These are phyloP conservation scores for Aspergillus saccharolyticus DNA, from an alignment of 495 filamentous ascomycete genomes.

Conservation along the genomic window DNA sequence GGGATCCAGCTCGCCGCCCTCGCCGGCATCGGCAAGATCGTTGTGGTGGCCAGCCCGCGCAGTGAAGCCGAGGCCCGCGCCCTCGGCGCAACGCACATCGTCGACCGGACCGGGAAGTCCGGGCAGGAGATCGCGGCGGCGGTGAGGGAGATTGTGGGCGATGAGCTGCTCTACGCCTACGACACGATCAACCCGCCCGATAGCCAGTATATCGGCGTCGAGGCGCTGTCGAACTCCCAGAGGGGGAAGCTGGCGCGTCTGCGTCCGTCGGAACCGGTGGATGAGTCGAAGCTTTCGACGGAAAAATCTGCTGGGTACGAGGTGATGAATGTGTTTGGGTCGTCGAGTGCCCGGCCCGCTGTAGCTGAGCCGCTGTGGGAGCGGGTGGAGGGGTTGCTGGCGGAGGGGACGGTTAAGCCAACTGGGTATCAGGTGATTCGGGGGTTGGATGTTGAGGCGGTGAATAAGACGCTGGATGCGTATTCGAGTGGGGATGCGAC, in stretches of 20 bases:
- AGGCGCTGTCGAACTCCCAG: constrained; percentile 24
- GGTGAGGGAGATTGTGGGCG: constrained; percentile 25
- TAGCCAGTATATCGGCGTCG: constrained; percentile 20
- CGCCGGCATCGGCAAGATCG: constrained; percentile 21
- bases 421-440: constrained; percentile 9
- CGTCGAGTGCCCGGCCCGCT: constrained; percentile 1
- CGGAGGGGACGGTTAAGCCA: constrained; percentile 18
- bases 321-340: constrained; percentile 7
- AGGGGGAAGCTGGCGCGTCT: constrained; percentile 24
- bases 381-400: constrained; percentile 18
- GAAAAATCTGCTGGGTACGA: constrained; percentile 23
- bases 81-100: constrained; percentile 30
- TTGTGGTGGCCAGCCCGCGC: constrained; percentile 6
- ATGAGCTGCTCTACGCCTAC: constrained; percentile 29
- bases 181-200: constrained; percentile 21
- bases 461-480: constrained; percentile 5
- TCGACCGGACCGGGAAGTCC: constrained; percentile 20
- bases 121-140: constrained; percentile 18
- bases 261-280: constrained; percentile 5
- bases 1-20: constrained; percentile 18
- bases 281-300: constrained; percentile 14
- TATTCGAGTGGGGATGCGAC: constrained; percentile 7
- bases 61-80: neutral
- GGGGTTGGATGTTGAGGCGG: constrained; percentile 3
- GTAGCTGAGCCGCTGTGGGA: constrained; percentile 14